phyloP scores from a whole-genome alignment of 306 rosid genomes.

The Fragaria ananassa region DNA sequence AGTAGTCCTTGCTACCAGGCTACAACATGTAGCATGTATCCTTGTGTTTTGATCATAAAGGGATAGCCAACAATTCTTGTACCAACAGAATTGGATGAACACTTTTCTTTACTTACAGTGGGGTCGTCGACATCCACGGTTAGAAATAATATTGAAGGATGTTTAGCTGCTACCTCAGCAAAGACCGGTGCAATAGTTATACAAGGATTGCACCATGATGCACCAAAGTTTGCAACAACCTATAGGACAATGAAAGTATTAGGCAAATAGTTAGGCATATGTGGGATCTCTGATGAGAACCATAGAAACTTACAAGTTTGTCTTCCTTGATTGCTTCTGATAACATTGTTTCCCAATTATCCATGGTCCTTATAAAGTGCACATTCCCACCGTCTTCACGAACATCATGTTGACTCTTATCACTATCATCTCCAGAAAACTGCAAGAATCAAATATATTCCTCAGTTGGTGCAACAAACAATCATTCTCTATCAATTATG shows the following conservation, averaged over 20 bases:
- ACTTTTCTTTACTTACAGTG: constrained; percentile 37
- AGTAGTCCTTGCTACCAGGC: too few relatives aligned
- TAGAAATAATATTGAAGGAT: constrained; percentile 63
- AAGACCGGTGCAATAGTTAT: constrained; percentile 53
- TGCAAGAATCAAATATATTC: constrained; percentile 16
- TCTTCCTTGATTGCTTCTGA: constrained; percentile 69
- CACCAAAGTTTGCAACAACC: constrained; percentile 82
- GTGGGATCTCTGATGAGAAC: neutral
- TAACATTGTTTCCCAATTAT: constrained; percentile 65
- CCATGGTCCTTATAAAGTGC: constrained; percentile 55
- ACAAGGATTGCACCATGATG: constrained; percentile 84
- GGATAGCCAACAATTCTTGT: too few relatives aligned
- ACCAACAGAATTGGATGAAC: too few relatives aligned
- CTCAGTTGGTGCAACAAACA: constrained; percentile 7
- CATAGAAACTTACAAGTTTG: constrained; percentile 54
- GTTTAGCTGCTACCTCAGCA: constrained; percentile 62
- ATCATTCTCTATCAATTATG: neutral
- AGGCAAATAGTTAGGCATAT: neutral
- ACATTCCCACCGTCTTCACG: constrained; percentile 56
- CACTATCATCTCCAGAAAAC: constrained; percentile 4
- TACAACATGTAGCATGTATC: too few relatives aligned
- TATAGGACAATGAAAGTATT: constrained; percentile 21
- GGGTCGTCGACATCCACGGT: constrained; percentile 74
- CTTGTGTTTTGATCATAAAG: too few relatives aligned
- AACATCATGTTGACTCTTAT: constrained; percentile 27